Evolutionary conservation across 352 stramenopile genomes (phyloP).

Genomic region (Phytophthora tubulina): DNA sequence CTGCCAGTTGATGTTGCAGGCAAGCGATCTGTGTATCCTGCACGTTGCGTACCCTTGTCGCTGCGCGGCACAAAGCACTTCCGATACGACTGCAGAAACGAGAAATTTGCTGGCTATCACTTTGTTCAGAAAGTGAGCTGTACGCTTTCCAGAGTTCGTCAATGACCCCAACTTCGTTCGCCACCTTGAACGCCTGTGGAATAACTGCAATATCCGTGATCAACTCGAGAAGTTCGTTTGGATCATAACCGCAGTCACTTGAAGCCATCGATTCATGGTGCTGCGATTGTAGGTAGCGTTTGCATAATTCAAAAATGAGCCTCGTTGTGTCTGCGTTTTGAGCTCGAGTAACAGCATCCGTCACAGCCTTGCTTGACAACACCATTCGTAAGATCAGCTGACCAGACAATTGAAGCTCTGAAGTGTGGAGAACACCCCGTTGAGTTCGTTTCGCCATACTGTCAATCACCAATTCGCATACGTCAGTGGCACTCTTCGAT

Average conservation of each 20-base stretch:
- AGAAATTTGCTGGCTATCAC: slow-evolving; percentile 3
- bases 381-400: slow-evolving; percentile 24
- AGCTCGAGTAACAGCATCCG: neutral
- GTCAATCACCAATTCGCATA: slow-evolving; percentile 39
- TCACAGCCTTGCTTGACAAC: slow-evolving; percentile 20
- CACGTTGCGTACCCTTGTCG: slow-evolving; percentile 6
- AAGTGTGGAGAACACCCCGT: neutral
- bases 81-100: neutral
- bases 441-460: slow-evolving; percentile 19
- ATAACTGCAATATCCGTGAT: slow-evolving; percentile 1
- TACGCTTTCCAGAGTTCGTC: slow-evolving; percentile 16
- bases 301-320: slow-evolving; percentile 26
- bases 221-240: slow-evolving; percentile 7
- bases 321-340: neutral
- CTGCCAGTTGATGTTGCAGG: slow-evolving; percentile 1
- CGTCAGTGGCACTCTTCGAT: slow-evolving; percentile 10
- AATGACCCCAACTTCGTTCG: slow-evolving; percentile 19
- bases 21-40: neutral
- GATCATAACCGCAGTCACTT: slow-evolving; percentile 1
- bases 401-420: neutral
- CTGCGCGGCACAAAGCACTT: slow-evolving; percentile 16
- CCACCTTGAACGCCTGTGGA: slow-evolving; percentile 14
- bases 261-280: neutral
- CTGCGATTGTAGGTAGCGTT: slow-evolving; percentile 11
- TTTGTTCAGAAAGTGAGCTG: neutral